Conservation (phyloP, 208 protist genomes). For the Trypanosoma lewisi region DNA sequence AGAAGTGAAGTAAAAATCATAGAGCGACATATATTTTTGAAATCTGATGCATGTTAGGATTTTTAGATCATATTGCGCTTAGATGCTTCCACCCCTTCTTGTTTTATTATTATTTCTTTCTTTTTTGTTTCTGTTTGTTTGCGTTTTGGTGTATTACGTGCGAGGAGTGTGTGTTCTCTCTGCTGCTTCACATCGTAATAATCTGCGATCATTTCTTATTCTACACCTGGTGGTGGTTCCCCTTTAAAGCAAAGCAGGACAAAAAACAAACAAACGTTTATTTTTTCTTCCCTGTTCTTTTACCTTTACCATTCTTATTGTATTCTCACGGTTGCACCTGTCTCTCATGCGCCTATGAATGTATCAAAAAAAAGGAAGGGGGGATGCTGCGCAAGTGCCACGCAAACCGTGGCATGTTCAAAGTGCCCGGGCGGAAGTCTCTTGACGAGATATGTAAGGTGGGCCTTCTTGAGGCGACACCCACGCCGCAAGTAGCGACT, state of each 20-base stretch:
- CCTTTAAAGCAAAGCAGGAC: no score
- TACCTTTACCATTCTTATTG: conserved; percentile 5
- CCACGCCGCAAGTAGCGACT: conserved; percentile 66
- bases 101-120: conserved; percentile 13
- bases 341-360: not conserved
- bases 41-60: not conserved
- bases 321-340: not conserved
- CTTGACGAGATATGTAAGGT: conserved; percentile 87
- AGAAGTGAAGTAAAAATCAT: conserved; percentile 6
- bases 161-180: not conserved
- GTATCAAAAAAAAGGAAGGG: not conserved
- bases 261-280: no score
- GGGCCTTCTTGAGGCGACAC: conserved; percentile 70
- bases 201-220: no score
- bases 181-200: no score
- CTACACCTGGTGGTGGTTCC: no score
- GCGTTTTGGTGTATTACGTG: not conserved
- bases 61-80: conserved; percentile 1
- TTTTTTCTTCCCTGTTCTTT: not conserved
- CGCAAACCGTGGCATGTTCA: conserved; percentile 47
- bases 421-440: conserved; percentile 80
- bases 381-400: conserved; percentile 42
- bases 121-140: not conserved
- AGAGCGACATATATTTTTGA: not conserved
- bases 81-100: not conserved